Base-by-base conservation (phyloP, 495 filamentous ascomycete species). In the Penicillium mononematosum region DNA sequence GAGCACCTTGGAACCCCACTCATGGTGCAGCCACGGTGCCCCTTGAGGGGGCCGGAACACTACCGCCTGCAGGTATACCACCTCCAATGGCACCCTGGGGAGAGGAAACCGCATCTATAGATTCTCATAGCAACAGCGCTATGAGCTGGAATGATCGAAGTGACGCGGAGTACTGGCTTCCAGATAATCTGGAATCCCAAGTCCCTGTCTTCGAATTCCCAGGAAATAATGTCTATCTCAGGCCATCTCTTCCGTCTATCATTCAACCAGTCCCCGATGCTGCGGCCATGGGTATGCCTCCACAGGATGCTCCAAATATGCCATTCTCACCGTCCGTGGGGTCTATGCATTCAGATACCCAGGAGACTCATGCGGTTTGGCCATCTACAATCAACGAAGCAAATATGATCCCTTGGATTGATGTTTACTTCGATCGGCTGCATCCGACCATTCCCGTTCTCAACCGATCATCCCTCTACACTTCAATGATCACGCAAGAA, bases 361-460 rank as follows among this genome's bases (percentile, higher is more conserved):
- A 53, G 27, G 59, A 68, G 10, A 24, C 41, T 9, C 61, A 62
- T 10, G 58, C 62, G 38, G 51, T 67, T 44, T 77, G 74, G 74
- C 74, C 74, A 4, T 27, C 66, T 5, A 68, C 69, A 5, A 77
- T 77, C 54, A 66, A 64, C 36, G 74, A 77, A 59, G 66, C 66
- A 9, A 77, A 72, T 51, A 70, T 77, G 63, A 71, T 77, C 24
- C 74, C 73, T 19, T 92, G 88, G 77, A 78, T 89, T 57, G 88
- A 94, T 16, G 91, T 89, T 61, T 95, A 88, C 77, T 95, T 96
- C 73, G 77, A 82, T 56, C 83, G 91, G 63, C 80, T 96, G 71
- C 92, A 96, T 63, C 82, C 88, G 16, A 89, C 85, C 5, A 83
- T 91, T 68, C 91, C 92, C 0, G 86, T 95, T 36, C 72, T 96